Evolutionary conservation across 2,329 filamentous ascomycete genomes (phyloP).

Genomic region (Fusarium algeriense): DNA sequence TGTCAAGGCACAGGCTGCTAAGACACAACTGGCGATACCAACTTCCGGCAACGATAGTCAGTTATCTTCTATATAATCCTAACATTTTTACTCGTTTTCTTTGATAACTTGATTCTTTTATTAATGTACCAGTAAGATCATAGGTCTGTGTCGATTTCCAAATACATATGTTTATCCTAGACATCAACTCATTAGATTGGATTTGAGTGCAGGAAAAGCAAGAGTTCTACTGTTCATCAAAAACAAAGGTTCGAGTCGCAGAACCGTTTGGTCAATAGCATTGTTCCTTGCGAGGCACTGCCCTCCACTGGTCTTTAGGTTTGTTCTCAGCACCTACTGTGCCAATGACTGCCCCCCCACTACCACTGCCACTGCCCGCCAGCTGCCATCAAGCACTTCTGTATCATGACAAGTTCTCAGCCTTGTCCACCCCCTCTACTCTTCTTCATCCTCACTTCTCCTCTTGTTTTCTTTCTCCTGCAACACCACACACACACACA

Average conservation of each 20-base stretch:
- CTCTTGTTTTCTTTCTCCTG: not conserved
- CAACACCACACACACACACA: not conserved
- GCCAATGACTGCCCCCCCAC: not conserved
- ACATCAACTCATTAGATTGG: not conserved
- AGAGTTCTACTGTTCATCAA: not conserved
- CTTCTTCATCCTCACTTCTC: not conserved
- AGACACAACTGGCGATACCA: not conserved
- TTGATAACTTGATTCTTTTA: too few relatives aligned
- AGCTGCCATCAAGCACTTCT: not conserved
- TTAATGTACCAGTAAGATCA: too few relatives aligned
- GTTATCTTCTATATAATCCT: not conserved
- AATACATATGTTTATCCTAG: not conserved
- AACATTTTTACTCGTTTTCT: not conserved
- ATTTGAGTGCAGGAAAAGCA: not conserved
- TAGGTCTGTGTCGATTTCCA: not conserved
- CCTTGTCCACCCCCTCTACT: not conserved
- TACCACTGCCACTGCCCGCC: constrained; percentile 2
- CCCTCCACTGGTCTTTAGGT: not conserved
- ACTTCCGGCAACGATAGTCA: not conserved
- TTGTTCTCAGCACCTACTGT: not conserved
- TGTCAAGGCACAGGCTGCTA: not conserved
- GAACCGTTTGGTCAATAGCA: not conserved
- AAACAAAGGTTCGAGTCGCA: not conserved
- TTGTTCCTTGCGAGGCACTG: not conserved
- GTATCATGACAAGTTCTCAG: too few relatives aligned